These are phyloP conservation scores for Murraya paniculata DNA, from an alignment of 345 rosid species.

Conservation along the genomic window DNA sequence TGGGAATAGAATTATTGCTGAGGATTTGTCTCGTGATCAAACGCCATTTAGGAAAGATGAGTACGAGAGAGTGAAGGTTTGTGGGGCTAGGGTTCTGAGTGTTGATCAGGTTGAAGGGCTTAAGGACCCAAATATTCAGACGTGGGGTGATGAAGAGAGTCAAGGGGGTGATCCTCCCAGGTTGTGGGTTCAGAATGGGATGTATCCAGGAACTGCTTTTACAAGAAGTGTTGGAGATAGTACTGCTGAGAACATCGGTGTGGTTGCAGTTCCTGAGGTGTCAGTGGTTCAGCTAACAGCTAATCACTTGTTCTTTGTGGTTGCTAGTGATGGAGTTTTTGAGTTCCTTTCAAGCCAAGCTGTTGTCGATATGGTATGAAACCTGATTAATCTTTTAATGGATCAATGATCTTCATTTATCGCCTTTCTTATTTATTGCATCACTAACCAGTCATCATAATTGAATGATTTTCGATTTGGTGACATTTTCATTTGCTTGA, in stretches of 20 bases:
- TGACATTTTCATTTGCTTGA: constrained; percentile 5
- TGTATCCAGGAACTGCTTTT: constrained; percentile 97
- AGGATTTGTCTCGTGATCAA: constrained; percentile 86
- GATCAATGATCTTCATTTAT: not conserved
- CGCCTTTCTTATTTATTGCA: not conserved
- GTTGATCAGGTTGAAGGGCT: constrained; percentile 95
- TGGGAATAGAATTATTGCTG: constrained; percentile 59
- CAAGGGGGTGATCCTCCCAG: constrained; percentile 96
- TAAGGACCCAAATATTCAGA: constrained; percentile 78
- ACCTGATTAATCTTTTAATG: not conserved
- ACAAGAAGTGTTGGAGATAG: constrained; percentile 89
- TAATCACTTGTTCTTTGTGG: constrained; percentile 74
- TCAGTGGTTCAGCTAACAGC: constrained; percentile 57
- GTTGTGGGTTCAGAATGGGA: constrained; percentile 87
- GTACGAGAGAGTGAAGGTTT: constrained; percentile 79
- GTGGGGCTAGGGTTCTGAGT: constrained; percentile 92
- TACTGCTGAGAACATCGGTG: constrained; percentile 87
- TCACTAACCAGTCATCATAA: not conserved
- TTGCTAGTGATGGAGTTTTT: constrained; percentile 96
- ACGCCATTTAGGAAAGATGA: constrained; percentile 95
- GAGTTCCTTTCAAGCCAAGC: constrained; percentile 93
- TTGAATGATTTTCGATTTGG: constrained; percentile 2
- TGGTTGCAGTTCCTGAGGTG: constrained; percentile 81
- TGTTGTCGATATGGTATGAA: constrained; percentile 78
- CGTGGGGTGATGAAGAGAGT: constrained; percentile 88